Evolutionary conservation across 371 early-diverging fungal genomes (phyloP).

Genomic region (Thermomucor indicae-seudaticae): DNA sequence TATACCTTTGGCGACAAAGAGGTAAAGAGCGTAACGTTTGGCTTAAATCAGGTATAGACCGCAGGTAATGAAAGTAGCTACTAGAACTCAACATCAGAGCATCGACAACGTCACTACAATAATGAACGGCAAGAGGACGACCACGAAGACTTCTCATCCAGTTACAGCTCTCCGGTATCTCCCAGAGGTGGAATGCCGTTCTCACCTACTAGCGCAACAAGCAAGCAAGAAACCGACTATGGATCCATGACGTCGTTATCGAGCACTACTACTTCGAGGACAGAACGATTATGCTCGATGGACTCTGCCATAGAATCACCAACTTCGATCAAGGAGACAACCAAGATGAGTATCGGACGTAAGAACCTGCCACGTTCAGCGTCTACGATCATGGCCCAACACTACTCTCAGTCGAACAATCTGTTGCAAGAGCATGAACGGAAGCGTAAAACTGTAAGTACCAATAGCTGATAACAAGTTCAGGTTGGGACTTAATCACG

Average conservation of each 20-base stretch:
- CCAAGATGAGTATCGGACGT: constrained; percentile 5
- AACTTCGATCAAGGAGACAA: constrained; percentile 1
- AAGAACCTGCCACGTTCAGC: constrained; percentile 4
- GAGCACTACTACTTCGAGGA: background rate
- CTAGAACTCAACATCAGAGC: too few species aligned
- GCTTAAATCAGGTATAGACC: too few species aligned
- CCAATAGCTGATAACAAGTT: background rate
- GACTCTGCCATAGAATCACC: constrained; percentile 2
- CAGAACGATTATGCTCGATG: constrained; percentile 1
- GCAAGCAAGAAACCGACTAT: too few species aligned
- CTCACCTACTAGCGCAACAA: too few species aligned
- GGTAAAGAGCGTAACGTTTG: too few species aligned
- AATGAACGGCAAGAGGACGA: background rate
- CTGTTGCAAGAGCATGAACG: too few species aligned
- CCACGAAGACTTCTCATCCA: background rate
- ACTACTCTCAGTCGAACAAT: constrained; percentile 1
- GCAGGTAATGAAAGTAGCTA: too few species aligned
- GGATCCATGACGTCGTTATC: background rate
- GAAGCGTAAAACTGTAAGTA: constrained; percentile 10
- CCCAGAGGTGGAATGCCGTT: too few species aligned
- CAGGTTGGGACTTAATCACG: background rate
- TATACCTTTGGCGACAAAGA: too few species aligned
- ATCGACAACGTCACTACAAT: too few species aligned
- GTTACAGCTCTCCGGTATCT: constrained; percentile 1
- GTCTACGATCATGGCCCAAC: constrained; percentile 6